Evolutionary conservation across 768 basidiomycete genomes (phyloP).

Genomic region (Serendipita vermifera): DNA sequence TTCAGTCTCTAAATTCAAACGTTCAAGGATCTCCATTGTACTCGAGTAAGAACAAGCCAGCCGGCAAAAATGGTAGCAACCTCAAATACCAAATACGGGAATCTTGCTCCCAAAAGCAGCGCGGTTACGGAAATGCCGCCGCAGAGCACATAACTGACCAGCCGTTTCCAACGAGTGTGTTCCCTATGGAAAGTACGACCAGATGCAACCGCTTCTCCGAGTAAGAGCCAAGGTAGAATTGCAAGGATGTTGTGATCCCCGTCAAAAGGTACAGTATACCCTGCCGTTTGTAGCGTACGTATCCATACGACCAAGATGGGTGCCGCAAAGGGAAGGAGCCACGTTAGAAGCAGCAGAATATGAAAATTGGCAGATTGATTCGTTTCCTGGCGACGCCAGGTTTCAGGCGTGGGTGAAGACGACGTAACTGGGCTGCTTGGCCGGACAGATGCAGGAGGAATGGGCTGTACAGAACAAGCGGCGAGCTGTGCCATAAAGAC

Average conservation of each 20-base stretch:
- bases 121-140: not conserved
- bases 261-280: conserved; percentile 63
- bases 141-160: not conserved
- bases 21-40: conserved; percentile 9
- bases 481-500: conserved; percentile 68
- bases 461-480: conserved; percentile 34
- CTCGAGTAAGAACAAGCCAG: not conserved
- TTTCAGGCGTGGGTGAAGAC: conserved; percentile 7
- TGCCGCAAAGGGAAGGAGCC: conserved; percentile 63
- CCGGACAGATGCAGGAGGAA: conserved; percentile 14
- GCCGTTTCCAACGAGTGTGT: not conserved
- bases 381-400: not conserved
- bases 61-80: not conserved
- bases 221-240: conserved; percentile 18
- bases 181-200: not conserved
- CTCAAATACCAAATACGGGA: not conserved
- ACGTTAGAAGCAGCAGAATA: conserved; percentile 53
- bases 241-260: conserved; percentile 47
- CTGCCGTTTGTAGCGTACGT: conserved; percentile 68
- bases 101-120: not conserved
- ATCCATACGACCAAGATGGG: conserved; percentile 83
- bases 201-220: conserved; percentile 15
- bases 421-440: conserved; percentile 7
- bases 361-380: conserved; percentile 24
- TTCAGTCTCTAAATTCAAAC: too few relatives aligned